A percentile compares a stretch with the other conserved stretches of the same genome.
phyloP scores from a whole-genome alignment of 768 basidiomycete species.

The Leucogyrophana mollusca region DNA sequence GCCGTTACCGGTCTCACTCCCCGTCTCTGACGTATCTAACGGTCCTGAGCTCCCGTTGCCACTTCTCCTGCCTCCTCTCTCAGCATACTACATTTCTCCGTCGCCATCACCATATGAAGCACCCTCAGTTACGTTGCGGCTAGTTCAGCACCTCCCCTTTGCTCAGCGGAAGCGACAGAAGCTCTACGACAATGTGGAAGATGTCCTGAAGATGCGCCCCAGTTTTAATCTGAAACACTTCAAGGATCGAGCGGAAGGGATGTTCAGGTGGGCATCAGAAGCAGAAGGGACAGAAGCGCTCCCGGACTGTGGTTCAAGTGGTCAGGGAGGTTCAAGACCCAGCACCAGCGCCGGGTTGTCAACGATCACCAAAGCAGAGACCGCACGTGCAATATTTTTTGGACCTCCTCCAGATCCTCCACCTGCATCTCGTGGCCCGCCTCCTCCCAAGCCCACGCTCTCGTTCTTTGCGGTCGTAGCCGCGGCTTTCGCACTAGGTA shows the following conservation, averaged over 20 bases:
- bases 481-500: slow-evolving; percentile 60
- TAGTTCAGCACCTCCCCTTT: slow-evolving; percentile 41
- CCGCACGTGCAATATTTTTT: slow-evolving; percentile 31
- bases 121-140: slow-evolving; percentile 35
- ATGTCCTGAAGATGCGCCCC: slow-evolving; percentile 46
- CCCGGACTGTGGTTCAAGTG: slow-evolving; percentile 8
- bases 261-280: slow-evolving; percentile 42
- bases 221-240: slow-evolving; percentile 47
- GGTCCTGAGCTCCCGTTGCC: slow-evolving; percentile 20
- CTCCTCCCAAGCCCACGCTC: slow-evolving; percentile 18
- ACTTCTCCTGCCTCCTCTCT: slow-evolving; percentile 17
- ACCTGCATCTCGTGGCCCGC: slow-evolving; percentile 7
- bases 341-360: slow-evolving; percentile 17
- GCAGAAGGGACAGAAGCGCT: slow-evolving; percentile 17
- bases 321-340: slow-evolving; percentile 32
- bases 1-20: slow-evolving; percentile 25
- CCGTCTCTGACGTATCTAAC: slow-evolving; percentile 13
- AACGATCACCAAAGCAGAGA: slow-evolving; percentile 14
- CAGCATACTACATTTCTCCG: slow-evolving; percentile 18
- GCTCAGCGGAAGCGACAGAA: slow-evolving; percentile 35
- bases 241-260: slow-evolving; percentile 39
- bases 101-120: slow-evolving; percentile 21
- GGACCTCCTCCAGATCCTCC: slow-evolving; percentile 15
- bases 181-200: slow-evolving; percentile 37
- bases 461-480: slow-evolving; percentile 60